Percentiles rank a stretch among this genome's conserved stretches.
Evolutionary conservation across 805 yeast species (phyloP).

Genomic region (Zygosaccharomyces gambellarensis): DNA sequence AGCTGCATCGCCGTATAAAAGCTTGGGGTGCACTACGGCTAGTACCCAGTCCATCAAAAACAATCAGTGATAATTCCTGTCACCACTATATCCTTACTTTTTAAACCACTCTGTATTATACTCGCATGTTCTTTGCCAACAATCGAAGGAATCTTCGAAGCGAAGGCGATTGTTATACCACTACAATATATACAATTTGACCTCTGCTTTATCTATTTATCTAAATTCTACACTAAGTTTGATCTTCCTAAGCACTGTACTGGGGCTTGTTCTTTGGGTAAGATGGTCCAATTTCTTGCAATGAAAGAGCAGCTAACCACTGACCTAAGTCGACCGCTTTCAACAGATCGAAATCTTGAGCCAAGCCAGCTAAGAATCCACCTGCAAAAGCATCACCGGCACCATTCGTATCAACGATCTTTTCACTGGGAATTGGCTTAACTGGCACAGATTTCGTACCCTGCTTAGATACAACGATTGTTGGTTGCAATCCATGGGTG

Average conservation of each 20-base stretch:
- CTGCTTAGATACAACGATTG: constrained; percentile 66
- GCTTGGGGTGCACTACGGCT: constrained; percentile 27
- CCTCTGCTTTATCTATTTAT: not conserved
- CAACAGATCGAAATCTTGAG: constrained; percentile 60
- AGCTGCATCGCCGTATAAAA: constrained; percentile 22
- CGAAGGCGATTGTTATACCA: not conserved
- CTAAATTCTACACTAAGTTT: not conserved
- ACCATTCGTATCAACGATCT: constrained; percentile 92
- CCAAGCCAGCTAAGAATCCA: constrained; percentile 88
- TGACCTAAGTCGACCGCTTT: constrained; percentile 78
- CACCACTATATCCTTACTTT: not conserved
- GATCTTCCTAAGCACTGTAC: constrained; percentile 32
- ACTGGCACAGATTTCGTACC: constrained; percentile 56
- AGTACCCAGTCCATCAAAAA: constrained; percentile 21
- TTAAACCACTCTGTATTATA: not conserved
- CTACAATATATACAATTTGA: not conserved
- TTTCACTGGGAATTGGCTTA: constrained; percentile 57
- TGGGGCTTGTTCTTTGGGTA: constrained; percentile 76
- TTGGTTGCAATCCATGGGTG: constrained; percentile 94
- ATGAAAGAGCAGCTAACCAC: constrained; percentile 90
- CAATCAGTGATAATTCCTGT: not conserved
- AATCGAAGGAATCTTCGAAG: not conserved
- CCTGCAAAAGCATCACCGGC: constrained; percentile 99
- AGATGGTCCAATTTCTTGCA: constrained; percentile 92
- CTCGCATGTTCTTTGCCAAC: not conserved